Base-by-base conservation (phyloP, 257 asterid species). In the Oldenlandia corymbosa region DNA sequence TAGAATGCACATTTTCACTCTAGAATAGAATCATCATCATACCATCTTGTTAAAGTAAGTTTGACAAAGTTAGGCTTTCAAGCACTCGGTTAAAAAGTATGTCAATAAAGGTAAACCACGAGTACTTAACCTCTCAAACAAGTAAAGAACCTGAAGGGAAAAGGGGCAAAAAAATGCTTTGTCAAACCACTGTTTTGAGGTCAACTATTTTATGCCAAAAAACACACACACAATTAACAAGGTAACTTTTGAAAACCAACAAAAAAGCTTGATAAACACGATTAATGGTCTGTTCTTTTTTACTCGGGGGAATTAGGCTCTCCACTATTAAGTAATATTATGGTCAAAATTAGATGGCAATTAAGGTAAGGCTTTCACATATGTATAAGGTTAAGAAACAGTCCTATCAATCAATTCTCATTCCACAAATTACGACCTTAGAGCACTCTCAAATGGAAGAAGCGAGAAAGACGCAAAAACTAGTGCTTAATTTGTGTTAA, bases 61-160 rank as follows among this genome's bases (percentile, higher is more conserved):
- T 68, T 61, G 70, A 61, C 46, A 30, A 72, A 17, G 75, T 65
- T 56, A 32, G 68, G 73, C 30, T 66, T 66, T 66, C 10, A 20
- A 72, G 68, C 77, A 67, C 71, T 57, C 14, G 34, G 64, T 53
- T 36, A n/a, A 42, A 71, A 66, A 58, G 71, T 59, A 10, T 58
- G 66, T 58, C 24, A 4, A 34, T 34, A 34, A 34, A 39, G 36
- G 30, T 64, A 60, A 37, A 61, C 23, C 50, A 62, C 41, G 45
- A 39, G 14, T 58, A 53, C 37, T 48, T 27, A 65, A 71, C 61
- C 67, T 59, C 31, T 20, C 0, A 17, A 50, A 27, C 54, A 68
- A 68, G 51, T 51, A 32, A 58, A 34, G 49, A 20, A 65, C 27
- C 24, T n/a, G 49, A 41, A 52, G 27, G 24, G 24, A 16, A 53